A percentile compares a stretch with the other conserved stretches of the same genome.
Conservation (phyloP, 352 stramenopile genomes). For the Poterioochromonas sp. region DNA sequence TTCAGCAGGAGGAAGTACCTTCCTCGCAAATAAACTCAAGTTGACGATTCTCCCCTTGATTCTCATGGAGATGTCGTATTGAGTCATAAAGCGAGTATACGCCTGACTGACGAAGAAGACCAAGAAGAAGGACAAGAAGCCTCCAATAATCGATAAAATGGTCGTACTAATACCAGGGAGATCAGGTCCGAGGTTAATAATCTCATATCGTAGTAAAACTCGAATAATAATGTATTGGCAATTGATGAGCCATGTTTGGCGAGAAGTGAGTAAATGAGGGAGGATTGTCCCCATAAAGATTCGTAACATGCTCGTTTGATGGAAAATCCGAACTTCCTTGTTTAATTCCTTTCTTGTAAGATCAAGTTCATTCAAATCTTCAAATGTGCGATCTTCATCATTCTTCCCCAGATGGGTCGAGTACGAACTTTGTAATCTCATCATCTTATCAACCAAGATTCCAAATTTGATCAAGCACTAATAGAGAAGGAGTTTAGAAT, state of each 20-base stretch:
- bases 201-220: neutral
- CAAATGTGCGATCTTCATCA: too few species aligned
- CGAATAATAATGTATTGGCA: neutral
- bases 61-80: neutral
- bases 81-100: neutral
- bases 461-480: too few species aligned
- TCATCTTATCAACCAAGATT: too few species aligned
- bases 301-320: too few species aligned
- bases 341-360: too few species aligned
- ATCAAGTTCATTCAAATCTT: too few species aligned
- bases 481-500: too few species aligned
- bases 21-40: neutral
- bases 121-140: neutral
- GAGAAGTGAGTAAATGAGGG: neutral
- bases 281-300: neutral
- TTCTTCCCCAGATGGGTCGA: too few species aligned
- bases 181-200: neutral
- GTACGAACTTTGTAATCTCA: too few species aligned
- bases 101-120: neutral
- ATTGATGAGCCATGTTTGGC: neutral
- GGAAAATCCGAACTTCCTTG: too few species aligned
- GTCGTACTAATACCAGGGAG: neutral
- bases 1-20: neutral
- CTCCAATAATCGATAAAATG: neutral
- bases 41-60: neutral